Conservation (phyloP, 192 early-diverging fungal species). For the Bifiguratus adelaidae region DNA sequence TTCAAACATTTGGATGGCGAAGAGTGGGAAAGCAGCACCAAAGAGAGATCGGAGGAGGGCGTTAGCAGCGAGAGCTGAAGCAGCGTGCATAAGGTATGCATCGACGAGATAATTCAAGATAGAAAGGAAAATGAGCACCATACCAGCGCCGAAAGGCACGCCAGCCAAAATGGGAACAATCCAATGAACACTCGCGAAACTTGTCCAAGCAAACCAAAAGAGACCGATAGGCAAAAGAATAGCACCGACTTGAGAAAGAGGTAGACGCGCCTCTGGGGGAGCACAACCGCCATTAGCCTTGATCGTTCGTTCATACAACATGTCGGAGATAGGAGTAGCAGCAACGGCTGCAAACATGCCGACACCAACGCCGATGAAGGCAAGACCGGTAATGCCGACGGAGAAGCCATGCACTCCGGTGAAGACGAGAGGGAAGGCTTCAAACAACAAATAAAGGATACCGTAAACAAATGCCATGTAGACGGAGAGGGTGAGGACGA, state of each 20-base stretch:
- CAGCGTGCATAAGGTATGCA: slow-evolving; percentile 11
- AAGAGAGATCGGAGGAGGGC: slow-evolving; percentile 8
- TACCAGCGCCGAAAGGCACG: slow-evolving; percentile 13
- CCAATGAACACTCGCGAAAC: slow-evolving; percentile 16
- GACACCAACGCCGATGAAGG: background rate
- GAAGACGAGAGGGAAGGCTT: background rate
- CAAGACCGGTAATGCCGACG: background rate
- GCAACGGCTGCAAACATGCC: background rate
- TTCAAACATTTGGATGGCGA: slow-evolving; percentile 15
- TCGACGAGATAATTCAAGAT: slow-evolving; percentile 19
- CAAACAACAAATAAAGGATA: background rate
- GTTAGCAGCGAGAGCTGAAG: slow-evolving; percentile 15
- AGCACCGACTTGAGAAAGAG: slow-evolving; percentile 12
- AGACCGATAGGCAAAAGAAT: slow-evolving; percentile 16
- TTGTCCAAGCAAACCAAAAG: slow-evolving; percentile 18
- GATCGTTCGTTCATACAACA: slow-evolving; percentile 12
- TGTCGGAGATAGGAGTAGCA: slow-evolving; percentile 2
- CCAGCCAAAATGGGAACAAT: slow-evolving; percentile 9
- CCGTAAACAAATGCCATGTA: slow-evolving; percentile 4
- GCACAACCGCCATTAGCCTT: background rate
- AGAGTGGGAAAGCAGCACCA: slow-evolving; percentile 16
- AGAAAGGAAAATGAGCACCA: slow-evolving; percentile 13
- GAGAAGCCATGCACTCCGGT: background rate
- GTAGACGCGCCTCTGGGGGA: slow-evolving; percentile 15
- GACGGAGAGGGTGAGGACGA: slow-evolving; percentile 10